Percentiles rank a stretch among this genome's conserved stretches.
phyloP scores from a whole-genome alignment of 2,329 filamentous ascomycete species.

The Scedosporium minutisporum region DNA sequence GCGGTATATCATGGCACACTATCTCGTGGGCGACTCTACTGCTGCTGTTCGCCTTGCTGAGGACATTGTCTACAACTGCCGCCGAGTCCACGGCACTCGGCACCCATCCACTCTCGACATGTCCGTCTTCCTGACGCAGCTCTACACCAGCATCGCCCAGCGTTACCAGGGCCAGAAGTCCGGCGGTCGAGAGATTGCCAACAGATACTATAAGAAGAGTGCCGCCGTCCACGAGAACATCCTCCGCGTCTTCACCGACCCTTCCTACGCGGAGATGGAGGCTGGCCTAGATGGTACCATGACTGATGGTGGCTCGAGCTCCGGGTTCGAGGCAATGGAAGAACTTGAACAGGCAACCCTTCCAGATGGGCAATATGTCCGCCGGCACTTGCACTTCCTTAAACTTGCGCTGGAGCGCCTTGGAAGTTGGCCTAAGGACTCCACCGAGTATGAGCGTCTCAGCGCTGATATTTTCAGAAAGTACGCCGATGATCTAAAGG shows the following conservation, averaged over 20 bases:
- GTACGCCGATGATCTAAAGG: slow-evolving; percentile 28
- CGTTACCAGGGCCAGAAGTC: slow-evolving; percentile 21
- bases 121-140: slow-evolving; percentile 13
- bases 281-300: slow-evolving; percentile 15
- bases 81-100: slow-evolving; percentile 14
- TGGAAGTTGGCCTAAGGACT: slow-evolving; percentile 34
- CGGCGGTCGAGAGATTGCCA: slow-evolving; percentile 20
- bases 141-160: slow-evolving; percentile 20
- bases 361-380: slow-evolving; percentile 20
- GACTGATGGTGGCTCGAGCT: slow-evolving; percentile 14
- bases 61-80: slow-evolving; percentile 17
- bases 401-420: slow-evolving; percentile 27
- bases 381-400: slow-evolving; percentile 25
- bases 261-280: slow-evolving; percentile 19
- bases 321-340: slow-evolving; percentile 8
- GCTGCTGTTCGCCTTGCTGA: slow-evolving; percentile 14
- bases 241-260: slow-evolving; percentile 23
- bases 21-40: slow-evolving; percentile 12
- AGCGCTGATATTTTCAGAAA: slow-evolving; percentile 31
- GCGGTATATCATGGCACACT: slow-evolving; percentile 13
- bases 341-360: slow-evolving; percentile 9
- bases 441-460: slow-evolving; percentile 35
- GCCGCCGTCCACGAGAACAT: slow-evolving; percentile 25
- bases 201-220: slow-evolving; percentile 27
- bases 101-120: slow-evolving; percentile 14